Percentiles rank a stretch among this genome's conserved stretches.
Conservation (phyloP, 2,329 filamentous ascomycete genomes). For the Chaetomium globosum region DNA sequence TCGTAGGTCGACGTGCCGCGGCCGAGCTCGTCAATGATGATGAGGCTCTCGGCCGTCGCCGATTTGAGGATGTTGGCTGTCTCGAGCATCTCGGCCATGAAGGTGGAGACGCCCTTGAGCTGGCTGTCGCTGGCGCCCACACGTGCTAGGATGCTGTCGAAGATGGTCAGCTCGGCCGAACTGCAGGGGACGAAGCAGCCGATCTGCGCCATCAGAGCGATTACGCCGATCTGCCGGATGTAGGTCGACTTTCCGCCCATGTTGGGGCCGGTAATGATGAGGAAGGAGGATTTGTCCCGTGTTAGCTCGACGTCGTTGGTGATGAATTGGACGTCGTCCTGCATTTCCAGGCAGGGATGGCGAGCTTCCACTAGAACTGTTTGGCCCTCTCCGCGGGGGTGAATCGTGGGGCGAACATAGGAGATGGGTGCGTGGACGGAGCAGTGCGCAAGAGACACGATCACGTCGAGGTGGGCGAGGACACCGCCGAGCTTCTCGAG, state of each 20-base stretch:
- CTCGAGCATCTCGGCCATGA: conserved; percentile 99
- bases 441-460: conserved; percentile 89
- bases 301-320: conserved; percentile 90
- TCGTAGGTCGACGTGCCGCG: conserved; percentile 98
- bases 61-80: conserved; percentile 98
- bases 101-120: conserved; percentile 95
- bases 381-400: conserved; percentile 81
- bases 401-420: conserved; percentile 89
- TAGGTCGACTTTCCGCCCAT: conserved; percentile 99
- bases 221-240: conserved; percentile 94
- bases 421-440: conserved; percentile 89
- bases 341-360: conserved; percentile 97
- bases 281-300: conserved; percentile 79
- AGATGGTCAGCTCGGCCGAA: conserved; percentile 89
- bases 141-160: conserved; percentile 93
- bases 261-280: conserved; percentile 96
- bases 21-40: conserved; percentile 97
- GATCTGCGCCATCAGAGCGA: conserved; percentile 94
- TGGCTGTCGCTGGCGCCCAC: conserved; percentile 96
- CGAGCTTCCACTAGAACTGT: conserved; percentile 91
- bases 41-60: conserved; percentile 89
- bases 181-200: conserved; percentile 94
- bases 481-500: conserved; percentile 86
- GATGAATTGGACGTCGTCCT: conserved; percentile 98
- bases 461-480: conserved; percentile 91